Evolutionary conservation across 768 basidiomycete species (phyloP).

Genomic region (Rhodocollybia butyracea): DNA sequence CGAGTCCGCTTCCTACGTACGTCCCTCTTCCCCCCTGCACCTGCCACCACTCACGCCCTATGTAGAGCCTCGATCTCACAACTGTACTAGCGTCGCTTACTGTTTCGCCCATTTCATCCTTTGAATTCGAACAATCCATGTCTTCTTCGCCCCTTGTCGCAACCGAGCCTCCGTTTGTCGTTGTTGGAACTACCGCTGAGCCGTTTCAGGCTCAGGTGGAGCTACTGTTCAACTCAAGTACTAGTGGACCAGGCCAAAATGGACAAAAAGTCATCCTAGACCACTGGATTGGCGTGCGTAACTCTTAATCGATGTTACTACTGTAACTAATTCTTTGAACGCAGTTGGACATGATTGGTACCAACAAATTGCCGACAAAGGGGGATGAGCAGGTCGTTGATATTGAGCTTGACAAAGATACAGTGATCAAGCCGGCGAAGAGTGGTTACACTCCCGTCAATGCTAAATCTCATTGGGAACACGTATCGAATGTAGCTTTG

Average conservation of each 20-base stretch:
- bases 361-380: slow-evolving; percentile 23
- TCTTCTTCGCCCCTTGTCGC: slow-evolving; percentile 18
- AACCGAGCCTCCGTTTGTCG: slow-evolving; percentile 39
- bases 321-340: background rate
- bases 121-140: slow-evolving; percentile 14
- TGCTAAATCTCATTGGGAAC: slow-evolving; percentile 38
- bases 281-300: slow-evolving; percentile 54
- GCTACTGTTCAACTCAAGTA: slow-evolving; percentile 39
- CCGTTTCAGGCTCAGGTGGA: slow-evolving; percentile 48
- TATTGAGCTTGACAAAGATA: slow-evolving; percentile 47
- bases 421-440: slow-evolving; percentile 32
- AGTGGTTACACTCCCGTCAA: slow-evolving; percentile 28
- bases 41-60: background rate
- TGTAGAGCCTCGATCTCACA: slow-evolving; percentile 37
- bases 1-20: slow-evolving; percentile 50
- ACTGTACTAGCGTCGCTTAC: slow-evolving; percentile 37
- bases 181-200: slow-evolving; percentile 36
- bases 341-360: slow-evolving; percentile 35
- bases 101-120: slow-evolving; percentile 25
- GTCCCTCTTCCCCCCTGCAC: slow-evolving; percentile 9
- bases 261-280: slow-evolving; percentile 40
- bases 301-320: background rate
- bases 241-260: slow-evolving; percentile 15
- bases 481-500: background rate
- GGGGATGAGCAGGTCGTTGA: slow-evolving; percentile 55